Evolutionary conservation across 768 basidiomycete genomes (phyloP).

Genomic region (Boletus rubescentipes): DNA sequence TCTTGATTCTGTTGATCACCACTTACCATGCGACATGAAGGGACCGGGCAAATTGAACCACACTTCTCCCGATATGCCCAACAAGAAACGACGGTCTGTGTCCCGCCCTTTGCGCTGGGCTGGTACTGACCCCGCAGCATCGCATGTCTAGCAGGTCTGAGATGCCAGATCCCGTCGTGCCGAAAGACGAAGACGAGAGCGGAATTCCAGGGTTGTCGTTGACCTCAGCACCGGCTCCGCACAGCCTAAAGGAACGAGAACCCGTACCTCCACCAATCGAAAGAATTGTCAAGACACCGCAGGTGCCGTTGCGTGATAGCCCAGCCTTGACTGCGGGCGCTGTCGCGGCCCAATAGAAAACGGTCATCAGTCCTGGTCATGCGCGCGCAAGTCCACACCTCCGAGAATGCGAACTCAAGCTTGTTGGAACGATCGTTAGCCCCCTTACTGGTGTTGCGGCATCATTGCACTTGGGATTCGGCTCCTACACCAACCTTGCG

Average conservation of each 20-base stretch:
- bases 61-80: constrained; percentile 68
- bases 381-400: constrained; percentile 4
- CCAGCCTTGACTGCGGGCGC: constrained; percentile 52
- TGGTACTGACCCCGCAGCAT: constrained; percentile 31
- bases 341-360: constrained; percentile 30
- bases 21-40: constrained; percentile 44
- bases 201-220: constrained; percentile 35
- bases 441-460: constrained; percentile 3
- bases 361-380: not conserved
- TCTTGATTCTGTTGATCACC: constrained; percentile 13
- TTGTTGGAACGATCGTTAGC: not conserved
- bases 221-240: constrained; percentile 30
- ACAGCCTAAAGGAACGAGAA: constrained; percentile 40
- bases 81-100: constrained; percentile 80
- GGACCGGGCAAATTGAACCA: constrained; percentile 59
- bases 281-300: constrained; percentile 54
- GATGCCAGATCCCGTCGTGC: constrained; percentile 20
- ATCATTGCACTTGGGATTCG: constrained; percentile 1
- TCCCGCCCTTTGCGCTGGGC: constrained; percentile 15
- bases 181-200: constrained; percentile 41
- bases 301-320: constrained; percentile 61
- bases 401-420: not conserved
- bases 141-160: constrained; percentile 43
- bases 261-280: constrained; percentile 40
- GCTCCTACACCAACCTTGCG: not conserved